Conservation (phyloP, 148 eudicot genomes). For the Rhododendron williamsianum region DNA sequence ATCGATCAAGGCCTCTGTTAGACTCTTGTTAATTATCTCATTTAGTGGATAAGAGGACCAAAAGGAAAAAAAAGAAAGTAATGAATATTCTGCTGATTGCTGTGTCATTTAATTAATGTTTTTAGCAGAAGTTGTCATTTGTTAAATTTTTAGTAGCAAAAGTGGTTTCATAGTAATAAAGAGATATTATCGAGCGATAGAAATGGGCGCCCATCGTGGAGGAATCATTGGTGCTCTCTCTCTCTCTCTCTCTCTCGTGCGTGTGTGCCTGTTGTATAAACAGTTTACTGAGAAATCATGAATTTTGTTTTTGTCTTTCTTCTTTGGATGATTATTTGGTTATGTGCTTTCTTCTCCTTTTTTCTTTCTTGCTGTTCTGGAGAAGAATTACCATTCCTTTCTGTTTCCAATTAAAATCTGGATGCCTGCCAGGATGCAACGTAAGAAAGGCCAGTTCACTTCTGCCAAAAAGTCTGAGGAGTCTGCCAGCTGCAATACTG, state of each 20-base stretch:
- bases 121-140: background rate
- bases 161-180: background rate
- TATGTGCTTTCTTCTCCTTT: background rate
- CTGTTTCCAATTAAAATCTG: slow-evolving; percentile 9
- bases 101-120: background rate
- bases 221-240: background rate
- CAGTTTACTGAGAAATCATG: background rate
- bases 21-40: background rate
- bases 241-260: background rate
- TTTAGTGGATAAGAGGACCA: background rate
- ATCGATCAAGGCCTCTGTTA: background rate
- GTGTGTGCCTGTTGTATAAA: background rate
- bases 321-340: background rate
- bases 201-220: background rate
- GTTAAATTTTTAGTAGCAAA: background rate
- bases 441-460: slow-evolving; percentile 73
- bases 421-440: slow-evolving; percentile 48
- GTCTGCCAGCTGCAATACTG: slow-evolving; percentile 28
- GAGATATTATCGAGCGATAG: background rate
- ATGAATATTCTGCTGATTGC: background rate
- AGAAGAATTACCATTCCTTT: background rate
- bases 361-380: background rate
- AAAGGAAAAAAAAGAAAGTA: background rate
- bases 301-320: background rate
- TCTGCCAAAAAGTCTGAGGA: slow-evolving; percentile 42